A percentile compares a stretch with the other conserved stretches of the same genome.
phyloP scores from a whole-genome alignment of 805 yeast species.

The Wickerhamomyces subpelliculosus region DNA sequence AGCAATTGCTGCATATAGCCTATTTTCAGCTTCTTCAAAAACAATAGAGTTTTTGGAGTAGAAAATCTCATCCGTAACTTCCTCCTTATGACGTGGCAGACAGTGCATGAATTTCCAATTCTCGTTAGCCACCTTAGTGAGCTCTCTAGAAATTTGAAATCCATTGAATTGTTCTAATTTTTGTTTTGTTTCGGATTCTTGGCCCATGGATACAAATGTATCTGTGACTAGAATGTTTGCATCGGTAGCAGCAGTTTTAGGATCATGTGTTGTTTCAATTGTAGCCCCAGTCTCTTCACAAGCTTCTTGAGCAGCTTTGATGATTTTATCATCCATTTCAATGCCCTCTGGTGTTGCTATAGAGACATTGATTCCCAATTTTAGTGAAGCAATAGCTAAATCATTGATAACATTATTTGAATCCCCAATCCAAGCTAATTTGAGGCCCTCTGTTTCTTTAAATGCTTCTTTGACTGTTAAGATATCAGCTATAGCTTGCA shows the following conservation, averaged over 20 bases:
- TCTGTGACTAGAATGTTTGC: constrained; percentile 90
- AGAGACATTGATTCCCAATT: constrained; percentile 74
- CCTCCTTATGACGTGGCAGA: constrained; percentile 91
- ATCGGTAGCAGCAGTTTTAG: constrained; percentile 60
- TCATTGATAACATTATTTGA: constrained; percentile 95
- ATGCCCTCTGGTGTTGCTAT: constrained; percentile 81
- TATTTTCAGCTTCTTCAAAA: constrained; percentile 92
- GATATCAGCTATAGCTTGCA: constrained; percentile 91
- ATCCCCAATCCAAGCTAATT: constrained; percentile 94
- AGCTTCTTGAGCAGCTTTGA: constrained; percentile 45
- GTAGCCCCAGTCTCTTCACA: constrained; percentile 43
- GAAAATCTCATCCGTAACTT: constrained; percentile 89
- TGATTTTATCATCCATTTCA: constrained; percentile 51
- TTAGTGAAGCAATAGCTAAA: constrained; percentile 79
- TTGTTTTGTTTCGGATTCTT: constrained; percentile 68
- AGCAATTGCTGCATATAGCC: constrained; percentile 94
- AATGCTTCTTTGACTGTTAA: constrained; percentile 80
- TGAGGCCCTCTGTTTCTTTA: constrained; percentile 49
- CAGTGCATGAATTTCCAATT: constrained; percentile 96
- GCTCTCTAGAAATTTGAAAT: constrained; percentile 70
- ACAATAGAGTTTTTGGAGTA: constrained; percentile 80
- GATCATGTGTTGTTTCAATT: constrained; percentile 62
- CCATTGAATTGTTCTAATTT: constrained; percentile 80
- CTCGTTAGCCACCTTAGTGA: constrained; percentile 54
- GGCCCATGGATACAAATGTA: constrained; percentile 98